phyloP scores from a whole-genome alignment of 2,329 filamentous ascomycete genomes.

The Colletotrichum destructivum region DNA sequence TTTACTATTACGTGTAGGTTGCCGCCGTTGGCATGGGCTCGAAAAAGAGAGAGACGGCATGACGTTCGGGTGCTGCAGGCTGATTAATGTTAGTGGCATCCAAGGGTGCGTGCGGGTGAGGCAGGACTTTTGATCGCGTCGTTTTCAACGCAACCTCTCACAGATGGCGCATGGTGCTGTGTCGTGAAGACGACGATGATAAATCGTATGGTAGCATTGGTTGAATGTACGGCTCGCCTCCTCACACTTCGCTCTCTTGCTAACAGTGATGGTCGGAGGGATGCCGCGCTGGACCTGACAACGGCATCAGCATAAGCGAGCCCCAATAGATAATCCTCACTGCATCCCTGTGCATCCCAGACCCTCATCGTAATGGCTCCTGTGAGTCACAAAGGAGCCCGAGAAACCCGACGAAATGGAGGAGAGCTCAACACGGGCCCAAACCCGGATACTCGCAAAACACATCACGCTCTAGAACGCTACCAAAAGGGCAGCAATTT shows the following conservation, averaged over 20 bases:
- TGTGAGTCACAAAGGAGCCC: neutral
- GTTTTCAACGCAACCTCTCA: neutral
- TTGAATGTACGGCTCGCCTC: no score
- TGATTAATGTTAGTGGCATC: neutral
- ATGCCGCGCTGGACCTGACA: no score
- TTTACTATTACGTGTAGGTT: constrained; percentile 1
- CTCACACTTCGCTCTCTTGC: no score
- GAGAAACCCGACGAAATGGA: neutral
- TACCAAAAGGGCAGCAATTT: neutral
- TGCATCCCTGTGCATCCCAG: neutral
- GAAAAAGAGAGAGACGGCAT: neutral
- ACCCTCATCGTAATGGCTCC: neutral
- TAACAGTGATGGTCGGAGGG: no score
- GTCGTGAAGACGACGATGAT: no score
- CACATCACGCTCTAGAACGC: no score
- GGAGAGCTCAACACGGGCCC: no score
- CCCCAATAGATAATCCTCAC: neutral
- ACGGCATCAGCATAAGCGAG: neutral
- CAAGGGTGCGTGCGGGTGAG: neutral
- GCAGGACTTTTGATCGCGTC: neutral
- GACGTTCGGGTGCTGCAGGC: neutral
- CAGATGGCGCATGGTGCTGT: no score
- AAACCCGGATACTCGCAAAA: no score
- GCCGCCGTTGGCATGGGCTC: neutral
- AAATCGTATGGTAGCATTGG: no score